Evolutionary conservation across 345 rosid genomes (phyloP).

Genomic region (Citrus inodora): DNA sequence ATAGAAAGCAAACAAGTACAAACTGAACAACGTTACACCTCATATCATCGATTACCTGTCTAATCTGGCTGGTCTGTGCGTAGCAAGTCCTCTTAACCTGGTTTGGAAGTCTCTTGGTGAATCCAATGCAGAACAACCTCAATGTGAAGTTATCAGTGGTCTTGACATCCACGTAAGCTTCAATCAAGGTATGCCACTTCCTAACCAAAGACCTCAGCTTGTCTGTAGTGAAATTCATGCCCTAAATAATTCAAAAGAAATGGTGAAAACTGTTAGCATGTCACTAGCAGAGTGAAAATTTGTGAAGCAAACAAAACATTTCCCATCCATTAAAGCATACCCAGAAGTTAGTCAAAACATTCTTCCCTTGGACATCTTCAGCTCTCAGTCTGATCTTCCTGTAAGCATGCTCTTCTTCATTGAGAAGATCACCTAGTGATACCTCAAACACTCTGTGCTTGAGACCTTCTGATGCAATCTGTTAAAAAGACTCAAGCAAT

Average conservation of each 20-base stretch:
- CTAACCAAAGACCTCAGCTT: constrained; percentile 92
- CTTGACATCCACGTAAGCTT: constrained; percentile 92
- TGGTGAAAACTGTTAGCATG: background rate
- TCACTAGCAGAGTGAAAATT: background rate
- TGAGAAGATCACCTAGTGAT: constrained; percentile 86
- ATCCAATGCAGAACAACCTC: constrained; percentile 91
- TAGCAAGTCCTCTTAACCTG: constrained; percentile 94
- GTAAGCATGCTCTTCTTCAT: constrained; percentile 66
- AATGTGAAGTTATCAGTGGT: constrained; percentile 82
- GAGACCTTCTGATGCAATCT: constrained; percentile 98
- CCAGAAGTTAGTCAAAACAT: constrained; percentile 93
- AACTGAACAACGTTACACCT: background rate
- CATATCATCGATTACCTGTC: constrained; percentile 42
- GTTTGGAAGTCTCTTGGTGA: constrained; percentile 90
- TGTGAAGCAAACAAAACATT: background rate
- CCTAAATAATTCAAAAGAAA: constrained; percentile 34
- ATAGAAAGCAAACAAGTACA: background rate
- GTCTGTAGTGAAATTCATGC: constrained; percentile 92
- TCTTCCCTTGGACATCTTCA: constrained; percentile 91
- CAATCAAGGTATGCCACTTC: constrained; percentile 94
- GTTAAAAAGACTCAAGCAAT: background rate
- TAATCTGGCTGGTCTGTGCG: constrained; percentile 91
- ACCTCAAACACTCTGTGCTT: constrained; percentile 52
- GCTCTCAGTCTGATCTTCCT: constrained; percentile 92
- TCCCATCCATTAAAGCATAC: constrained; percentile 30